These are phyloP conservation scores for Beauveria brongniartii DNA, from an alignment of 2,329 filamentous ascomycete genomes.

Conservation along the genomic window DNA sequence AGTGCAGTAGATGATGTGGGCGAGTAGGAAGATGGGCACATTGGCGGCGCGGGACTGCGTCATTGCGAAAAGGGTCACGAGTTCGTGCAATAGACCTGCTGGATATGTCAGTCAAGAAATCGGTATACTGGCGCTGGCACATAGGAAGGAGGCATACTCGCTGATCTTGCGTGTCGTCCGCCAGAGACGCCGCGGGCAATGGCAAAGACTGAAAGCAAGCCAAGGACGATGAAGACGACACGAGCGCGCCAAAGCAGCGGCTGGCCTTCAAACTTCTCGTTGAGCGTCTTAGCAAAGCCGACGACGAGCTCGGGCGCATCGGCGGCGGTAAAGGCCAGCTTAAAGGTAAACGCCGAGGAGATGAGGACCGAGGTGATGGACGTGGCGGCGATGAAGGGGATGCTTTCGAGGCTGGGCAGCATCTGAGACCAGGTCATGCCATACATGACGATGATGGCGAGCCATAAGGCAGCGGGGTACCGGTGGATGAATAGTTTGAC, in stretches of 20 bases:
- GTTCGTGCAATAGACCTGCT: constrained; percentile 52
- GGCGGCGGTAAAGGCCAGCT: constrained; percentile 77
- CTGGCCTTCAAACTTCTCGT: constrained; percentile 32
- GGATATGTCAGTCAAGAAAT: not conserved
- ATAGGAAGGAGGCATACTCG: constrained; percentile 18
- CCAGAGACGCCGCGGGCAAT: constrained; percentile 30
- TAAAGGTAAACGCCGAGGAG: constrained; percentile 66
- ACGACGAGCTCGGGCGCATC: constrained; percentile 78
- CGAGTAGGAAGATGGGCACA: constrained; percentile 74
- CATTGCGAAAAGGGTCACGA: constrained; percentile 70
- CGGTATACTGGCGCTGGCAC: too few relatives aligned
- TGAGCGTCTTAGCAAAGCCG: constrained; percentile 33
- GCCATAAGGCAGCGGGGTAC: constrained; percentile 65
- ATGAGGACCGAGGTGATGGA: constrained; percentile 35
- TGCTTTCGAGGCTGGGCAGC: constrained; percentile 31
- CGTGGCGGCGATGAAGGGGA: constrained; percentile 34
- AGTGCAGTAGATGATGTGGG: constrained; percentile 50
- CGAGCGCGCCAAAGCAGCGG: constrained; percentile 42
- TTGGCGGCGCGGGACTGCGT: constrained; percentile 84
- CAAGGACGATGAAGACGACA: constrained; percentile 41
- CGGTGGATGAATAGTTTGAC: constrained; percentile 60
- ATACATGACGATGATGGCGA: constrained; percentile 62
- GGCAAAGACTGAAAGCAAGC: constrained; percentile 28
- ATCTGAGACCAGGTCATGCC: constrained; percentile 44
- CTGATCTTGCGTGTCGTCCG: constrained; percentile 18